Evolutionary conservation across 106 monocot species (phyloP), one percentile per base, ranked within the genome.

Genomic region (Allium cepa): DNA sequence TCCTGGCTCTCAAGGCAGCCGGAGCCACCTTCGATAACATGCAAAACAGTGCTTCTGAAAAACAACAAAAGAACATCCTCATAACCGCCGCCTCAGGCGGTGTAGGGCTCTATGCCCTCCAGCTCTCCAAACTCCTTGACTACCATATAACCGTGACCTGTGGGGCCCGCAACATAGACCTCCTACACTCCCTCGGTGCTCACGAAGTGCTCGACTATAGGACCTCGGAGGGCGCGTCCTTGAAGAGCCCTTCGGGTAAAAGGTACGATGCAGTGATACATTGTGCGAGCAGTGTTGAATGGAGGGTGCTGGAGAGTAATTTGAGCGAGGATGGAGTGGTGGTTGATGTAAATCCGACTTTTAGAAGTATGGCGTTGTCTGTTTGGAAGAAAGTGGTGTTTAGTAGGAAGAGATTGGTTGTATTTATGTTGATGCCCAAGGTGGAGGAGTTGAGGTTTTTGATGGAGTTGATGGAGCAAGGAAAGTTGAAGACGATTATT

Each of bases 21-120:
- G 84, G 77, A 0, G 36, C 55, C 64, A 72, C 60, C 11, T 69
- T 69, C 22, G 55, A 46, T 3, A 9, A 26, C n/a, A 51, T 50
- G 3, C 14, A 63, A 1, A 14, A 61, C 2, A 5, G 5, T 4
- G 36, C 36, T 36, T 36, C 36, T 36, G 36, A 36, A 36, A 36
- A 36, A 36, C 36, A 36, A 36, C 59, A 56, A 0, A 0, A 26
- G 14, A 84, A 75, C n/a, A 58, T 84, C 61, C 77, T 84, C 11
- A 80, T 80, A 60, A 80, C 84, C 4, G 84, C 84, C 9, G 74
- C 84, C 71, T 84, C 84, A 3, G 84, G 84, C 3, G 84, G 84
- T 7, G 77, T 80, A 0, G 84, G 84, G 7, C 77, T 57, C 10
- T 80, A 70, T 11, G 79, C 84, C 2, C 72, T 77, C 9, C 84